Evolutionary conservation across 192 early-diverging fungal species (phyloP), one percentile per base, ranked within the genome.

Genomic region (Coemansia sp.): DNA sequence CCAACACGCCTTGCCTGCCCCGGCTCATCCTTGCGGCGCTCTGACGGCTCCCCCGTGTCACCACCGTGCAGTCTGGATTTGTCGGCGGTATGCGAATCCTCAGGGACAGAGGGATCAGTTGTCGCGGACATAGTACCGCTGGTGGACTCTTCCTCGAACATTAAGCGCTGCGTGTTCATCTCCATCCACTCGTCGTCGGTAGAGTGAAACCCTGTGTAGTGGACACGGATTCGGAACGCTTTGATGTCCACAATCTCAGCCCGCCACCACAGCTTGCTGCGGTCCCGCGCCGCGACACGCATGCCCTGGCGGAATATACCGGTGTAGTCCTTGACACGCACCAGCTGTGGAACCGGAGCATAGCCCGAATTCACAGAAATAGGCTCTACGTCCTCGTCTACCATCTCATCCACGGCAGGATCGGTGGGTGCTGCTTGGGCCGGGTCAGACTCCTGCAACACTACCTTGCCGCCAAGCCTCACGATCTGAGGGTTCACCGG

Each of bases 111-210:
- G 9, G 16, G 16, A 37, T n/a, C 8, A 12, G 7, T 30, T 6
- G 3, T n/a, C 3, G 27, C 18, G 0, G 19, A 19, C 17, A 44
- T 8, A 10, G 20, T 7, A 14, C 27, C 26, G 27, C n/a, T n/a
- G n/a, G 7, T 2, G 1, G 18, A 11, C 18, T 44, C 38, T 47
- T 29, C 33, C 23, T 49, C 61, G 13, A 68, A 22, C 72, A 75
- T 68, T 6, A 75, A 44, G 12, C 82, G 72, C 44, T 84, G 77
- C 17, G 80, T 82, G 44, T 80, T 84, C 59, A 84, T 84, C 47
- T 84, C 82, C 43, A 84, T 67, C 82, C 82, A 84, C 51, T 84
- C 82, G 41, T 84, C 79, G 47, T 77, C 79, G 31, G 60, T 42
- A 14, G 53, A 51, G 1, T 63, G 59, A 16, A 76, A 79, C 5